These are phyloP conservation scores for Aspergillus sp. DNA, from an alignment of 2,329 filamentous ascomycete genomes.

Conservation along the genomic window DNA sequence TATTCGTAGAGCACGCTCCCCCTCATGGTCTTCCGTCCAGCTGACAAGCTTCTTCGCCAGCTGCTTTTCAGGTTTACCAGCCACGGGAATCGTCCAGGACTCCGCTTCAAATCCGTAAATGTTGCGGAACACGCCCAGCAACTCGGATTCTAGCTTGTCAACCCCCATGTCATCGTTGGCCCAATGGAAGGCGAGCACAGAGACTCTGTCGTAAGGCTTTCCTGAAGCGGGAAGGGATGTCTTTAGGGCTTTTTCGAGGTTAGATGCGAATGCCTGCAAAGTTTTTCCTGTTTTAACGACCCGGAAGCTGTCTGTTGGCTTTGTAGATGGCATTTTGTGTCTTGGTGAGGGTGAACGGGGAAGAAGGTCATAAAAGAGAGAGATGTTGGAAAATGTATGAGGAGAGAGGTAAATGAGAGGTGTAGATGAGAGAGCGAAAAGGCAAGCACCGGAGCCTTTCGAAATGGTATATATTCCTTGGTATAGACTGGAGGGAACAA, in stretches of 20 bases:
- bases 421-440: no score
- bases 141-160: not conserved
- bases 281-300: not conserved
- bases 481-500: no score
- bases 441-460: no score
- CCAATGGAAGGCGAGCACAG: not conserved
- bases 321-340: not conserved
- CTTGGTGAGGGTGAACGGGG: not conserved
- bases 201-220: not conserved
- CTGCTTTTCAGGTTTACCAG: not conserved
- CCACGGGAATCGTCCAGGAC: not conserved
- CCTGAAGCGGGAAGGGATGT: not conserved
- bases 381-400: no score
- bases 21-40: not conserved
- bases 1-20: not conserved
- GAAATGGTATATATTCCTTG: no score
- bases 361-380: no score
- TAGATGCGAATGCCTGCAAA: not conserved
- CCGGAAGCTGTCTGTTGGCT: not conserved
- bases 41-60: not conserved
- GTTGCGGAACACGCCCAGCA: not conserved
- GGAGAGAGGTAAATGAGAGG: no score
- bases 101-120: not conserved
- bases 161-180: not conserved
- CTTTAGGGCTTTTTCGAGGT: not conserved